phyloP scores from a whole-genome alignment of 2,329 filamentous ascomycete genomes.

The Byssothecium circinans region DNA sequence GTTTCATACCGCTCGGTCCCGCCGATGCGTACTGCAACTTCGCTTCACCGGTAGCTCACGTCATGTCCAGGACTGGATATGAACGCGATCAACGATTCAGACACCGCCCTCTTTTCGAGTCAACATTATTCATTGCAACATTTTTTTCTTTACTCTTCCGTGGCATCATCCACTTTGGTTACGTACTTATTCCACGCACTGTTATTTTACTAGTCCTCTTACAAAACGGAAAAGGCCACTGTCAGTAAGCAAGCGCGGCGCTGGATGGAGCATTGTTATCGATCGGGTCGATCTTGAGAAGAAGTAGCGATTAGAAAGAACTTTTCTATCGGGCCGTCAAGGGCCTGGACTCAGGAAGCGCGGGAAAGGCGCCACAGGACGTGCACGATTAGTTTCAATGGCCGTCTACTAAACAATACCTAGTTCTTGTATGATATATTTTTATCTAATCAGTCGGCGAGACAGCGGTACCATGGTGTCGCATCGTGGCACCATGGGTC shows the following conservation, averaged over 20 bases:
- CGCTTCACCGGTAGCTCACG: not conserved
- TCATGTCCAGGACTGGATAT: not conserved
- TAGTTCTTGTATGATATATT: not conserved
- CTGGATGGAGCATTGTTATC: slow-evolving; percentile 4
- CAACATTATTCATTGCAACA: not conserved
- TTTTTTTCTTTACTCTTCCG: not conserved
- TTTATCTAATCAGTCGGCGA: not conserved
- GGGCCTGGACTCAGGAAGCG: not conserved
- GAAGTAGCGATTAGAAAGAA: no score
- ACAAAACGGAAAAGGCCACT: not conserved
- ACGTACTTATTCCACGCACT: not conserved
- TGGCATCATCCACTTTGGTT: not conserved
- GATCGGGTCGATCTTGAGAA: no score
- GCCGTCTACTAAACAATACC: not conserved
- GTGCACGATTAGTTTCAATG: not conserved
- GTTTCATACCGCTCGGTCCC: not conserved
- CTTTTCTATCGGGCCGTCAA: no score
- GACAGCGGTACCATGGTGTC: no score
- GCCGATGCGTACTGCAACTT: not conserved
- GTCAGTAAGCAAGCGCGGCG: slow-evolving; percentile 7
- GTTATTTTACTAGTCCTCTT: not conserved
- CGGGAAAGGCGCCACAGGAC: not conserved
- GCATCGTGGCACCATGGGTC: no score
- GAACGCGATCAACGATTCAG: not conserved
- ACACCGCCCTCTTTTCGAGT: no score